phyloP scores from a whole-genome alignment of 2,329 filamentous ascomycete genomes.

The Sclerotinia spermophila region DNA sequence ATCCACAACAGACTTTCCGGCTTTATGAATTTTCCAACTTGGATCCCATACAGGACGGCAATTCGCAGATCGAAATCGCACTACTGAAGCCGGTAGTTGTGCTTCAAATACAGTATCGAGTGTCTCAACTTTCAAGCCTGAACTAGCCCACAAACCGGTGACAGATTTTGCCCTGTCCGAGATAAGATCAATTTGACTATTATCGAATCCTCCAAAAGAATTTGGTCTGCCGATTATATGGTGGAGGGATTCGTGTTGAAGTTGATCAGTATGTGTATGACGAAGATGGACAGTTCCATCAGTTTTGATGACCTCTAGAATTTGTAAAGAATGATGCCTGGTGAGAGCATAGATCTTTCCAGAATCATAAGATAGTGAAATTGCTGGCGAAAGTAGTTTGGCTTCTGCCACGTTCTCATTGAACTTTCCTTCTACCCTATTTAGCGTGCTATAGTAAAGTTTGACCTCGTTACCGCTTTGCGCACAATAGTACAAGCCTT shows the following conservation, averaged over 20 bases:
- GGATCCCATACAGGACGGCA: constrained; percentile 42
- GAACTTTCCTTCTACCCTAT: constrained; percentile 46
- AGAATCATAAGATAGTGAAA: constrained; percentile 45
- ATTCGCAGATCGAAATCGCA: constrained; percentile 51
- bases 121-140: constrained; percentile 32
- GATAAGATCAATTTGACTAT: constrained; percentile 30
- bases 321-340: constrained; percentile 50
- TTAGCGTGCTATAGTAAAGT: background rate
- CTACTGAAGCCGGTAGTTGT: constrained; percentile 52
- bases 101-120: constrained; percentile 50
- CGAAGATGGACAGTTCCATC: constrained; percentile 30
- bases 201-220: background rate
- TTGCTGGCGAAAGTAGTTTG: constrained; percentile 52
- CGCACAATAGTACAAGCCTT: constrained; percentile 55
- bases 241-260: constrained; percentile 35
- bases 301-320: constrained; percentile 44
- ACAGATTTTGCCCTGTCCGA: constrained; percentile 36
- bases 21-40: constrained; percentile 20
- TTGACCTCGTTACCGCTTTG: constrained; percentile 38
- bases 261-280: constrained; percentile 34
- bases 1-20: background rate
- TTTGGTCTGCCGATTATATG: constrained; percentile 21
- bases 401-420: constrained; percentile 45
- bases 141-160: constrained; percentile 34
- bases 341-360: constrained; percentile 51